Conservation (phyloP, 2,329 filamentous ascomycete genomes). For the Colletotrichum navitas region DNA sequence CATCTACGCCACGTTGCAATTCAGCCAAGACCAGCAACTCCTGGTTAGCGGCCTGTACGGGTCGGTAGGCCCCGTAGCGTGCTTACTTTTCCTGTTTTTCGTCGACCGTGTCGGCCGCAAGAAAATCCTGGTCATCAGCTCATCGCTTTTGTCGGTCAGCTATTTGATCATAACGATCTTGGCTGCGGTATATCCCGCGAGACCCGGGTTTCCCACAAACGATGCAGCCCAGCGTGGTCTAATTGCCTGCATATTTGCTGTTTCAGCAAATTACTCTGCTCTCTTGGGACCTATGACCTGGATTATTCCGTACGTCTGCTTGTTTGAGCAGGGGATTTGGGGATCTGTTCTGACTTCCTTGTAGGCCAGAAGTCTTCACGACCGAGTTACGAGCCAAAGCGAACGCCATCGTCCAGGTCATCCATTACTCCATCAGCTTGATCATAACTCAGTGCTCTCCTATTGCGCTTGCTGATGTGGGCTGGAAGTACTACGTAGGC, state of each 20-base stretch:
- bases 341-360: neutral
- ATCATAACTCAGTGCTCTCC: conserved; percentile 57
- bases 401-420: conserved; percentile 56
- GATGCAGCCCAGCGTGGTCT: conserved; percentile 53
- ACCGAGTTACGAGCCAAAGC: conserved; percentile 57
- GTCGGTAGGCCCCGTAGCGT: conserved; percentile 53
- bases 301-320: conserved; percentile 55
- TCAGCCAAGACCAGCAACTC: conserved; percentile 52
- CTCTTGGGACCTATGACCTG: conserved; percentile 57
- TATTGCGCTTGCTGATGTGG: conserved; percentile 53
- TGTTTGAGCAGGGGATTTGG: neutral
- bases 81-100: conserved; percentile 54
- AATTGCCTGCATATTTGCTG: conserved; percentile 57
- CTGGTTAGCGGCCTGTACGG: conserved; percentile 57
- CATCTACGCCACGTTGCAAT: conserved; percentile 57
- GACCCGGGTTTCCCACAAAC: conserved; percentile 53
- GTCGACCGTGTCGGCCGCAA: conserved; percentile 54
- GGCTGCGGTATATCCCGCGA: conserved; percentile 53
- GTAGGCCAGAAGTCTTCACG: conserved; percentile 56
- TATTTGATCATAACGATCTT: conserved; percentile 57
- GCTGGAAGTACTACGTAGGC: conserved; percentile 57
- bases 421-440: conserved; percentile 56
- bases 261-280: conserved; percentile 54
- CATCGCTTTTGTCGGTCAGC: conserved; percentile 51
- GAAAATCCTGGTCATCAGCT: conserved; percentile 54